Base-by-base conservation (phyloP, 2,329 filamentous ascomycete genomes). In the Zasmidium angulare region DNA sequence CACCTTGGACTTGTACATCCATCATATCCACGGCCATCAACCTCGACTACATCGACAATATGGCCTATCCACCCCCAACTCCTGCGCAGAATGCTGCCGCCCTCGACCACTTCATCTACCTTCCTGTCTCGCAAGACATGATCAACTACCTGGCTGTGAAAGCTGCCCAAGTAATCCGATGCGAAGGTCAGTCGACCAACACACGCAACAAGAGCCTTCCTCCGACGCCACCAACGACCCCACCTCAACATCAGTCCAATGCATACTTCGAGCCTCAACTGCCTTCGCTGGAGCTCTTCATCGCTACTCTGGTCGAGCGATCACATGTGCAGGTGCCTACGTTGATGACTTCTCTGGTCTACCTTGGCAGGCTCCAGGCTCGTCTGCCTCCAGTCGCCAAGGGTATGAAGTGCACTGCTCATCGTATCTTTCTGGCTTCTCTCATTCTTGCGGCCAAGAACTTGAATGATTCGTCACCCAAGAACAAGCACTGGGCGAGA, bases 401-500 rank as follows among this genome's bases (percentile, higher is more conserved):
- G 79, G 95, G 95, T 65, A 91, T 98, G 79, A 88, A 90, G 69
- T 98, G 95, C 82, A 98, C 95, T 22, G 91, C 93, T 50, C 95
- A 99, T 81, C 89, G 95, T 70, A 98, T 99, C 82, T 98, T 99
- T 80, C 85, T 99, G 51, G 93, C 91, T 46, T 82, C 90, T 17
- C 86, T 93, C 66, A 95, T 95, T 72, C 80, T 88, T 52, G 87
- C 95, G 1, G 93, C 95, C 69, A 99, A 99, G 87, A 97, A 97
- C 77, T 85, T 98, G 68, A 98, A 99, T 76, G 95, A 98, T 82
- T 96, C 92, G 62, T 97, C 92, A 12, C 95, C 95, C 64, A 98
- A 98, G 87, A 99, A 99, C 86, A 98, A 98, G 87, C 95, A 99
- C 83, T 99, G 95, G 95, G 93, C 95, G 66, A 89, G 87, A 71